Percentiles rank a stretch among this genome's conserved stretches.
phyloP scores from a whole-genome alignment of 1,284 basidiomycete genomes.

The Ceratorhiza oryzae-sativae region DNA sequence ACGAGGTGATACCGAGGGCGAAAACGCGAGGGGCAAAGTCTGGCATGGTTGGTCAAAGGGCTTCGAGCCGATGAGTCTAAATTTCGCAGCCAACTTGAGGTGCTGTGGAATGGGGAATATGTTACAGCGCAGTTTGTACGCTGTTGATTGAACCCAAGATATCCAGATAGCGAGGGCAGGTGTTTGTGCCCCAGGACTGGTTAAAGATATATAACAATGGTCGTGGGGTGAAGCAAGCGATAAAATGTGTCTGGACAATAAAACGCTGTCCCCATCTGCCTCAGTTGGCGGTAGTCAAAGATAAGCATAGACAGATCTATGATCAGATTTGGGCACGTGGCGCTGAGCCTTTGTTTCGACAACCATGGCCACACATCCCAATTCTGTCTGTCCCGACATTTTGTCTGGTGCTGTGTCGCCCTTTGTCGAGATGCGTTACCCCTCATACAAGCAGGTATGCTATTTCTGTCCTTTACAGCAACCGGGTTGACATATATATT shows the following conservation, averaged over 20 bases:
- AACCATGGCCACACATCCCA: slow-evolving; percentile 4
- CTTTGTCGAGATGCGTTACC: neutral
- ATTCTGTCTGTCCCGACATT: neutral
- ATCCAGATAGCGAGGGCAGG: neutral
- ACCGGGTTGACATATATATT: neutral
- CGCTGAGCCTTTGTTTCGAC: slow-evolving; percentile 9
- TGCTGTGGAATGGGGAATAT: neutral
- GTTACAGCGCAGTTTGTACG: neutral
- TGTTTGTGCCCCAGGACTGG: neutral
- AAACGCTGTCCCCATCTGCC: neutral
- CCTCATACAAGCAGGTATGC: neutral
- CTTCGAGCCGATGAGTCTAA: neutral
- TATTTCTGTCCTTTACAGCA: neutral
- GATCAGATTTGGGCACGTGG: slow-evolving; percentile 3
- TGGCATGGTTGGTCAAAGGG: neutral
- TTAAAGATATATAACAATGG: slow-evolving; percentile 4
- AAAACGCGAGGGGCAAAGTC: neutral
- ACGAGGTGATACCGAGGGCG: slow-evolving; percentile 7
- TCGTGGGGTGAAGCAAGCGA: neutral
- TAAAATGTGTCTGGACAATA: slow-evolving; percentile 1
- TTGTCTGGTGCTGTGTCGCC: neutral
- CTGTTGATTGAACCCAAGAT: neutral
- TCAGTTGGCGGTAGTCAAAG: neutral
- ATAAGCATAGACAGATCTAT: slow-evolving; percentile 4
- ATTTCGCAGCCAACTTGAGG: neutral